phyloP scores from a whole-genome alignment of 306 rosid genomes.

The Medicago arabica region DNA sequence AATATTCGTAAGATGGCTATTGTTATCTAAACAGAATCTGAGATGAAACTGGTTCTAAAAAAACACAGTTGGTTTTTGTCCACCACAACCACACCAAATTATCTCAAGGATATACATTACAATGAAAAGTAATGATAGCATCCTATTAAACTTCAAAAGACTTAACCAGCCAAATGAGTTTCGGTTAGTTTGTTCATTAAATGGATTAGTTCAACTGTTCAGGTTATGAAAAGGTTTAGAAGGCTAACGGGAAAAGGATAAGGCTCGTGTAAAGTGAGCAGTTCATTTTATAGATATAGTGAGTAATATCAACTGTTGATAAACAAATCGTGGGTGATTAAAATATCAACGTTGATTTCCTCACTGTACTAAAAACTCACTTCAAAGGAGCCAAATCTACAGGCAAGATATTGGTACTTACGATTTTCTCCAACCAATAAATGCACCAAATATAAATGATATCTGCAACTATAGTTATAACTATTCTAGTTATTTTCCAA shows the following conservation, averaged over 20 bases:
- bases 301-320: too few relatives aligned
- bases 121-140: too few relatives aligned
- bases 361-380: too few relatives aligned
- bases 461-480: too few relatives aligned
- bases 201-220: not conserved
- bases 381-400: too few relatives aligned
- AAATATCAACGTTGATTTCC: too few relatives aligned
- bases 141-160: too few relatives aligned
- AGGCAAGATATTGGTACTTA: not conserved
- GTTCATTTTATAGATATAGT: too few relatives aligned
- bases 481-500: too few relatives aligned
- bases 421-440: not conserved
- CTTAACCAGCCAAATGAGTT: not conserved
- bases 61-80: slow-evolving; percentile 18
- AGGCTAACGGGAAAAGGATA: not conserved
- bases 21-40: slow-evolving; percentile 5
- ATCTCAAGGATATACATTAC: not conserved
- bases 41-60: not conserved
- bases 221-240: not conserved
- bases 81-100: not conserved
- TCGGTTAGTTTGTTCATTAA: not conserved
- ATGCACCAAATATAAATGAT: not conserved
- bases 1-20: not conserved
- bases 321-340: too few relatives aligned
- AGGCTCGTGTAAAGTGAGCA: too few relatives aligned